Base-by-base conservation (phyloP, 2,329 filamentous ascomycete species). In the Aspergillus flavus region DNA sequence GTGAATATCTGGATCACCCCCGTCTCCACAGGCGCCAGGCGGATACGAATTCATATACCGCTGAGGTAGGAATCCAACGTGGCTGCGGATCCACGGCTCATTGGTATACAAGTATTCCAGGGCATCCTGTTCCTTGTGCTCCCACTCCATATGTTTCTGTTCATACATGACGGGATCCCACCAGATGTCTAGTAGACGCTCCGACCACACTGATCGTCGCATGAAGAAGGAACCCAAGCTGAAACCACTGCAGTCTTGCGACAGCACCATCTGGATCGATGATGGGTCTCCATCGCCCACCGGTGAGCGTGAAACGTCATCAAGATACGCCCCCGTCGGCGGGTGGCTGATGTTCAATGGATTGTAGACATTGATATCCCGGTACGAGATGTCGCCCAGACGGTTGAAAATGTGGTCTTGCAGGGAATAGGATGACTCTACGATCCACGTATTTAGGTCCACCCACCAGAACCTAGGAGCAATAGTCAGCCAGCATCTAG, bases 91-190 rank as follows among this genome's bases (percentile, higher is more conserved):
- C 94, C 95, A 99, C 0, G 95, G 92, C 76, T 98, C 94, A 61
- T 90, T 91, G 62, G 85, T 86, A 81, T 99, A 99, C 66, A 99
- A 84, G 80, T 96, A 91, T 80, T 97, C 94, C 48, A 99, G 82
- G 1, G 94, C 93, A 75, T 98, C 94, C 80, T 99, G 95, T 78
- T 99, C 95, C 77, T 98, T 98, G 83, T 99, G 95, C 74, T 95
- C 94, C 95, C 95, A 99, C 66, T 95, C 87, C 94, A 97, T 97
- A 78, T 99, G 95, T 76, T 93, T 96, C 80, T 99, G 95, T 80
- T 99, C 95, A 78, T 99, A 99, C 62, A 91, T 88, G 34, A 98
- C 94, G 0, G 95, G 95, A 73, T 99, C 95, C 95, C 95, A 99
- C 95, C 95, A 99, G 58, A 97, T 86, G 74, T 99, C 95, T 41